Evolutionary conservation across 305 asterid genomes (phyloP), one percentile per base, ranked within the genome.

Genomic region (Lippia alba): DNA sequence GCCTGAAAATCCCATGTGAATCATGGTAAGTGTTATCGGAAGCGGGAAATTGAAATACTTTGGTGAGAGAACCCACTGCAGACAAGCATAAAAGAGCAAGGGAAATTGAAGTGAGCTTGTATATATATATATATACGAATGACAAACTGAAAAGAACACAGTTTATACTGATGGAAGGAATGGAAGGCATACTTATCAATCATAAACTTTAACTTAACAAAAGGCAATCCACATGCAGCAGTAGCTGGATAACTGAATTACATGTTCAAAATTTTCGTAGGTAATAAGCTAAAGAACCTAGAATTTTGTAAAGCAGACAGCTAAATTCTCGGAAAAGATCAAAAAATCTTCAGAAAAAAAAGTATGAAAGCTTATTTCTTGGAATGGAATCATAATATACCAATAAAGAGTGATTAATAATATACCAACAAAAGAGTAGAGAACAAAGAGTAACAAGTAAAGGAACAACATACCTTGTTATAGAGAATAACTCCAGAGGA

Each of bases 31-130:
- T 40, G 99, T 92, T 56, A 94, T 92, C 32, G 99, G 99, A 49
- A 90, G 81, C 16, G 99, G 96, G 71, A 94, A 92, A 79, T 94
- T 92, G 92, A 94, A 94, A 81, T 94, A 92, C 72, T 92, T 94
- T 68, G 98, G 99, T 12, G 99, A 94, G 76, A 94, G 97, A 74
- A 94, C 97, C 99, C 99, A 94, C 99, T 94, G 89, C 85, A 84
- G 59, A 54, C 72, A 67, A 77, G 70, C 69, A 79, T 73, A 59
- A 75, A 24, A 44, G 40, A 46, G 63, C 33, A 67, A 71, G 65
- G 62, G 73, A 56, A 46, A 58, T 61, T 20, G 41, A 56, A n/a
- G 17, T 12, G 67, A 74, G 69, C 18, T 74, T 59, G 34, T 66
- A 39, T 17, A 64, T 19, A 67, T 17, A 45, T 33, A n/a, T n/a